phyloP scores from a whole-genome alignment of 208 protist species.

The Spongospora subterranea region DNA sequence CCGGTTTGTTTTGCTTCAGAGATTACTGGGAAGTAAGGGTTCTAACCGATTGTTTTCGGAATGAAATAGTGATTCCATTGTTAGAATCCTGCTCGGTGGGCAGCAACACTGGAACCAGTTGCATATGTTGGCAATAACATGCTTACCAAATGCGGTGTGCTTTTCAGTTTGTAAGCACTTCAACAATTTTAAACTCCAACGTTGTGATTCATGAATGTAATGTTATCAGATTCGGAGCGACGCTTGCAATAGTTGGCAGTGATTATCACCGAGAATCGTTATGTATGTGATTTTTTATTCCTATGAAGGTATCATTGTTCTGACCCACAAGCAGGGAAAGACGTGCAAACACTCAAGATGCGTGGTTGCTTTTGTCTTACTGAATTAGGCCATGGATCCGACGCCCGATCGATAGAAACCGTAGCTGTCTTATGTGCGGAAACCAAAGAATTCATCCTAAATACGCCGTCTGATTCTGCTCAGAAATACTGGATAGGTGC shows the following conservation, averaged over 20 bases:
- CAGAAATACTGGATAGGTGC: constrained; percentile 42
- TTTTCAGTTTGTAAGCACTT: not conserved
- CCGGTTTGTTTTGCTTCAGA: not conserved
- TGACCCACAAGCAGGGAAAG: not conserved
- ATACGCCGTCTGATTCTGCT: constrained; percentile 19
- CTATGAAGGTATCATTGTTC: not conserved
- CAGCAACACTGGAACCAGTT: not conserved
- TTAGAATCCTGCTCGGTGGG: constrained; percentile 7
- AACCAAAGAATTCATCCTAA: constrained; percentile 15
- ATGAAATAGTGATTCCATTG: not conserved
- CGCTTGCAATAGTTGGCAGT: not conserved
- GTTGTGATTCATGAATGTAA: too few species aligned
- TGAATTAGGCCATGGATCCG: constrained; percentile 26
- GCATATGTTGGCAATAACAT: not conserved
- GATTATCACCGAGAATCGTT: constrained; percentile 1
- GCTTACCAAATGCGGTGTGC: not conserved
- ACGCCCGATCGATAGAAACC: constrained; percentile 21
- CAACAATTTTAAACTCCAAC: not conserved
- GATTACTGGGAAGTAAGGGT: not conserved
- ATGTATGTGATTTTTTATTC: not conserved
- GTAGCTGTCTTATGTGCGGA: not conserved
- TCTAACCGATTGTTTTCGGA: not conserved
- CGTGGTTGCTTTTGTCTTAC: constrained; percentile 28
- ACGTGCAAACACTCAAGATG: not conserved
- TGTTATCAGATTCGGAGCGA: not conserved